These are phyloP conservation scores for Zygoascus flipseniorum DNA, from an alignment of 805 yeast genomes.

Conservation along the genomic window DNA sequence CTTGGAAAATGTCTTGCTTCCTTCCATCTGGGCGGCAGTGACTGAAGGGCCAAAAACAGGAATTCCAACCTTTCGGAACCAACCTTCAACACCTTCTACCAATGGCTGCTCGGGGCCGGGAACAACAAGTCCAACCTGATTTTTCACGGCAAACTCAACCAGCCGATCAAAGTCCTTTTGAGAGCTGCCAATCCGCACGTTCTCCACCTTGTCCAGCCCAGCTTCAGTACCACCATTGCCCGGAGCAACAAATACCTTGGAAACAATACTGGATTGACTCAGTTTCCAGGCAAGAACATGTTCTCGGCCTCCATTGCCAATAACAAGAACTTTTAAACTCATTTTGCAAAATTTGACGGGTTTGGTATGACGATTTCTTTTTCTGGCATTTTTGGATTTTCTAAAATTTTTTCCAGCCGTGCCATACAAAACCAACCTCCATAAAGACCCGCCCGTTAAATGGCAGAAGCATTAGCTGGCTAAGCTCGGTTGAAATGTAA, in stretches of 20 bases:
- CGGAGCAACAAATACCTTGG: constrained; percentile 81
- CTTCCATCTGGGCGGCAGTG: constrained; percentile 90
- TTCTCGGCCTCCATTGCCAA: constrained; percentile 99
- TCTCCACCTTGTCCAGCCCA: constrained; percentile 47
- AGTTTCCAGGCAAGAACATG: constrained; percentile 94
- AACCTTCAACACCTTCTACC: constrained; percentile 80
- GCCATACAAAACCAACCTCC: no score
- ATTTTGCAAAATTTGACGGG: not conserved
- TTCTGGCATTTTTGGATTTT: not conserved
- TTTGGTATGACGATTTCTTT: not conserved
- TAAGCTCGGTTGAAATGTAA: no score
- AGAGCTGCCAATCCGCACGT: constrained; percentile 59
- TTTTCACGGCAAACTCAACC: constrained; percentile 62
- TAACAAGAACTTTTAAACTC: constrained; percentile 54
- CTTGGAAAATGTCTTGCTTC: constrained; percentile 91
- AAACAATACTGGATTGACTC: constrained; percentile 65
- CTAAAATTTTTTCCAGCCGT: not conserved
- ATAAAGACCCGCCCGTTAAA: no score
- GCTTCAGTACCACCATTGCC: constrained; percentile 90
- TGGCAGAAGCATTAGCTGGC: no score
- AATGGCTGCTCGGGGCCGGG: constrained; percentile 99
- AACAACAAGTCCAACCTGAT: constrained; percentile 63
- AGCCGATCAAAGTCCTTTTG: constrained; percentile 61
- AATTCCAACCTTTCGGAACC: constrained; percentile 73
- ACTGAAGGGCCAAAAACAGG: constrained; percentile 96